Percentiles rank a stretch among this genome's conserved stretches.
Conservation (phyloP, 179 eudicot genomes). For the Nepenthes alata region DNA sequence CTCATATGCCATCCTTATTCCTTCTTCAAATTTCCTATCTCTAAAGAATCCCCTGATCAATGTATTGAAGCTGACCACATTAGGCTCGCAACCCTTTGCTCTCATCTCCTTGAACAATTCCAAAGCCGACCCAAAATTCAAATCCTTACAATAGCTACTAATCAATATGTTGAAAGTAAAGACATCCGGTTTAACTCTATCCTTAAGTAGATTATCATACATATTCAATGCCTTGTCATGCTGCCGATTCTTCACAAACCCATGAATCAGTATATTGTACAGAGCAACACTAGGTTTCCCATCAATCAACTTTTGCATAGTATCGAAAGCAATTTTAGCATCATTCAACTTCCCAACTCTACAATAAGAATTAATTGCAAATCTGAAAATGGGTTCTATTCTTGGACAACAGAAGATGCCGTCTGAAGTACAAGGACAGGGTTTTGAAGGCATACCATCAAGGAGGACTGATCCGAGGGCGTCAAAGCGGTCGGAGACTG, state of each 20-base stretch:
- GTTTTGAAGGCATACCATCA: slow-evolving; percentile 47
- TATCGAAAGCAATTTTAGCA: slow-evolving; percentile 49
- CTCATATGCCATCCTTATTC: slow-evolving; percentile 65
- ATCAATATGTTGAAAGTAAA: slow-evolving; percentile 74
- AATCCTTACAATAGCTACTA: slow-evolving; percentile 54
- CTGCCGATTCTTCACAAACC: slow-evolving; percentile 50
- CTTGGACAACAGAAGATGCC: slow-evolving; percentile 78
- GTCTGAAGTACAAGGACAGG: slow-evolving; percentile 74
- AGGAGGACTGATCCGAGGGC: slow-evolving; percentile 32
- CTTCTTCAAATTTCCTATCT: slow-evolving; percentile 59
- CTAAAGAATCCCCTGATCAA: slow-evolving; percentile 68
- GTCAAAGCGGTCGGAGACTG: slow-evolving; percentile 58
- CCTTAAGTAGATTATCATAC: slow-evolving; percentile 46
- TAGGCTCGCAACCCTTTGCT: slow-evolving; percentile 55
- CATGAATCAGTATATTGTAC: slow-evolving; percentile 69
- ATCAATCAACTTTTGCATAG: slow-evolving; percentile 62
- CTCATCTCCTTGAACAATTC: slow-evolving; percentile 77
- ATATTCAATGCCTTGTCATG: slow-evolving; percentile 40
- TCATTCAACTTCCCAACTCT: slow-evolving; percentile 56
- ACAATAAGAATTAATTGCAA: slow-evolving; percentile 56
- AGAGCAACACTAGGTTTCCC: slow-evolving; percentile 62
- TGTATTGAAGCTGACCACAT: slow-evolving; percentile 85
- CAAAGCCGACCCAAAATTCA: slow-evolving; percentile 43
- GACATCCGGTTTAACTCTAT: slow-evolving; percentile 71
- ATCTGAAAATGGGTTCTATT: slow-evolving; percentile 64